Conservation (phyloP, 208 protist genomes). For the Willaertia magna region DNA sequence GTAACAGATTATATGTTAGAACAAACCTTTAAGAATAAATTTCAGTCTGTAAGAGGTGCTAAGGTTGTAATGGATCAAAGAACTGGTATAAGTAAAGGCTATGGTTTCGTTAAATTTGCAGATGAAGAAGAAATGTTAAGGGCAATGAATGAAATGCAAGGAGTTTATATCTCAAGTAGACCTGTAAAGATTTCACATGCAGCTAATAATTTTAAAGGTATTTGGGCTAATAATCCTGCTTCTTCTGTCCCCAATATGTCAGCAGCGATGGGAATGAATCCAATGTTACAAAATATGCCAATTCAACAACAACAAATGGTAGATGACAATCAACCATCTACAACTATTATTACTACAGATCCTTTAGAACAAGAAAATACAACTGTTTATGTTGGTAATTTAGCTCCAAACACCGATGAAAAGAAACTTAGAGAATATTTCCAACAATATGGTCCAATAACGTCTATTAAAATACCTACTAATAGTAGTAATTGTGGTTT, state of each 20-base stretch:
- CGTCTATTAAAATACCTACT: neutral
- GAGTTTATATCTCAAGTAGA: neutral
- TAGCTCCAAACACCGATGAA: neutral
- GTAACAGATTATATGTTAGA: neutral
- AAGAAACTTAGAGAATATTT: neutral
- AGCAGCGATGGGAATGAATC: neutral
- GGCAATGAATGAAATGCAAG: neutral
- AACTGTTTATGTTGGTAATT: neutral
- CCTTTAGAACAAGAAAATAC: neutral
- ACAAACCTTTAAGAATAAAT: neutral
- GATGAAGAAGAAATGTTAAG: neutral
- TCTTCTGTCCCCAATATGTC: neutral
- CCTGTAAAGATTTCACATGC: neutral
- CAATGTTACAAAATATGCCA: neutral
- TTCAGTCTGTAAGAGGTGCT: neutral
- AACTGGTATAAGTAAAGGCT: neutral
- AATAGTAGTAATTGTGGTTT: conserved; percentile 7
- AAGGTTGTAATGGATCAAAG: conserved; percentile 2
- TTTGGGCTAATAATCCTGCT: neutral
- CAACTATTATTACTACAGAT: neutral
- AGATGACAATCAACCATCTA: neutral
- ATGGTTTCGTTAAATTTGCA: conserved; percentile 3
- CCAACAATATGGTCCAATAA: neutral
- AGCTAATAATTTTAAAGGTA: neutral
- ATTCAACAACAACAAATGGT: neutral